Conservation (phyloP, 2,329 filamentous ascomycete species). For the Neofusicoccum kwambonambiense region DNA sequence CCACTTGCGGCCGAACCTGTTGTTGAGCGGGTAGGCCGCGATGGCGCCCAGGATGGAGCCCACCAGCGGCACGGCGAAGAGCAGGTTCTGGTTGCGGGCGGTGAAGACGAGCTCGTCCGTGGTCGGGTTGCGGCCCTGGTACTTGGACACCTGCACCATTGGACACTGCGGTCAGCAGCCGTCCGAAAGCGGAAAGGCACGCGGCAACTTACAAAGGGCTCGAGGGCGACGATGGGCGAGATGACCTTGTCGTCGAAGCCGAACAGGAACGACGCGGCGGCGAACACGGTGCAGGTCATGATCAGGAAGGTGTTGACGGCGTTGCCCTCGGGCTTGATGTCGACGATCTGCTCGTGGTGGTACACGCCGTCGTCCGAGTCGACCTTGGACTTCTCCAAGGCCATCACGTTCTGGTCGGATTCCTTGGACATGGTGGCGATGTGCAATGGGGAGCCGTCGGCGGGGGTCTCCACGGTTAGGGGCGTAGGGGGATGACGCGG, state of each 20-base stretch:
- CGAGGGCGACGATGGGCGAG: slow-evolving; percentile 11
- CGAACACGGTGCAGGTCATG: slow-evolving; percentile 1
- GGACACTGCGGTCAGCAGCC: background rate
- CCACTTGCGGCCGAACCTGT: slow-evolving; percentile 12
- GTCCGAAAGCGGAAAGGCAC: background rate
- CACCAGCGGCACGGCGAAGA: slow-evolving; percentile 13
- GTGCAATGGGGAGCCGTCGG: too few relatives aligned
- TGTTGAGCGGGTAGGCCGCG: slow-evolving; percentile 13
- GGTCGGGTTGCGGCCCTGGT: slow-evolving; percentile 9
- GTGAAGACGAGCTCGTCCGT: slow-evolving; percentile 6
- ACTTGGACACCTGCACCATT: background rate
- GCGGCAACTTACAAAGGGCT: slow-evolving; percentile 8
- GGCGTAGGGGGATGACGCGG: background rate
- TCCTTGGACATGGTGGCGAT: background rate
- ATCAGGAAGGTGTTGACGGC: slow-evolving; percentile 5
- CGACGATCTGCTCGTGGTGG: slow-evolving; percentile 1
- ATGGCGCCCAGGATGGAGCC: slow-evolving; percentile 14
- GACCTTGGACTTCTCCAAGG: slow-evolving; percentile 3
- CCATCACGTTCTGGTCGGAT: background rate
- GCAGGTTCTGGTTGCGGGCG: slow-evolving; percentile 12
- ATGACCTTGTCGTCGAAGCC: slow-evolving; percentile 14
- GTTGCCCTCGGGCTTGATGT: slow-evolving; percentile 2
- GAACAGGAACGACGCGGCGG: slow-evolving; percentile 11
- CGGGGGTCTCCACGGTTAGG: background rate
- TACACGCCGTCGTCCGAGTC: background rate